Conservation (phyloP, 2,329 filamentous ascomycete genomes). For the Herpotrichia juniperi region DNA sequence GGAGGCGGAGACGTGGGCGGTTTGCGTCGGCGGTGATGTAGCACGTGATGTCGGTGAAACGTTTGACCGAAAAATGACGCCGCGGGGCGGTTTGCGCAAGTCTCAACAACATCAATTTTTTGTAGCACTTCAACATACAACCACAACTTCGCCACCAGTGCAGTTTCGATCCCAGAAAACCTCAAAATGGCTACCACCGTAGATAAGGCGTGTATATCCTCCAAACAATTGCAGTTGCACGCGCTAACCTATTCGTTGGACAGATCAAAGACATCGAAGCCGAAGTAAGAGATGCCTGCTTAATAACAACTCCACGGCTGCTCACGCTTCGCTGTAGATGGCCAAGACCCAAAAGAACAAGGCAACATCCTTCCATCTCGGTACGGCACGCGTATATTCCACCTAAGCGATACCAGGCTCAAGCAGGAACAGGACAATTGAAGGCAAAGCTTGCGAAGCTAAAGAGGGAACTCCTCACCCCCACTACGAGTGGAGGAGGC, state of each 20-base stretch:
- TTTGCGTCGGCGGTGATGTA: constrained; percentile 2
- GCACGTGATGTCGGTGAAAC: too few species aligned
- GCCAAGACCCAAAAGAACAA: constrained; percentile 97
- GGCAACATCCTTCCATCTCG: constrained; percentile 89
- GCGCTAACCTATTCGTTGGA: constrained; percentile 37
- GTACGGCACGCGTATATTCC: constrained; percentile 44
- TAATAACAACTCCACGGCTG: constrained; percentile 16
- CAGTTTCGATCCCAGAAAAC: constrained; percentile 4
- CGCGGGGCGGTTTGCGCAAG: too few species aligned
- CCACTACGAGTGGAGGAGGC: constrained; percentile 77
- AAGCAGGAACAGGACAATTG: constrained; percentile 67
- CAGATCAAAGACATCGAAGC: constrained; percentile 97
- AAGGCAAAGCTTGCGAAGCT: constrained; percentile 99
- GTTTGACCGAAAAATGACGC: too few species aligned
- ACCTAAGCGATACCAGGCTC: constrained; percentile 20
- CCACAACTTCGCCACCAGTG: constrained; percentile 3
- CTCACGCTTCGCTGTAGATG: constrained; percentile 66
- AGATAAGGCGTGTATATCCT: constrained; percentile 74
- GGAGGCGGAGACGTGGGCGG: not conserved
- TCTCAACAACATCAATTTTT: constrained; percentile 37
- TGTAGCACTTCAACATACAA: constrained; percentile 5
- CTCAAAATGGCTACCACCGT: constrained; percentile 92
- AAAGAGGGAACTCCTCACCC: constrained; percentile 92
- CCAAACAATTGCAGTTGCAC: constrained; percentile 31
- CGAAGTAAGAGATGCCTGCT: constrained; percentile 68